Base-by-base conservation (phyloP, 2,329 filamentous ascomycete species). In the Alternaria sp. region DNA sequence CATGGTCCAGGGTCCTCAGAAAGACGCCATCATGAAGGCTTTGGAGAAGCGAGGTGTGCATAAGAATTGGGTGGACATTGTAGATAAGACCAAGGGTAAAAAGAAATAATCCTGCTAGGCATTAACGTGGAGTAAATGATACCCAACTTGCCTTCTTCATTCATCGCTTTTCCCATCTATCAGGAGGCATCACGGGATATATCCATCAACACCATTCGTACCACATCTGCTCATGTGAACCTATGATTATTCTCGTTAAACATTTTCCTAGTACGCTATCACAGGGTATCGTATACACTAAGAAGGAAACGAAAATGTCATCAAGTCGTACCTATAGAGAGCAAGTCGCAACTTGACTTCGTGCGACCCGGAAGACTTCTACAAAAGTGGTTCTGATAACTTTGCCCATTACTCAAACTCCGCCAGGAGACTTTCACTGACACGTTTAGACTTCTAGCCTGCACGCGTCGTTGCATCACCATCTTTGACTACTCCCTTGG, bases 41-140 rank as follows among this genome's bases (percentile, higher is more conserved):
- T 74, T 91, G 67, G 83, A 83, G 61, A 84, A 82, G 72, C 82
- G 87, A 60, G 89, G 89, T 0, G 80, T 91, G 4, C 82, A 83
- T 58, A 80, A 78, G 59, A 83, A 84, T 62, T 90, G 87, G 86
- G 81, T 91, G 28, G 86, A 89, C 45, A 79, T 89, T n/a, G 76
- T 88, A 58, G 89, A 91, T 74, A 91, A 90, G 80, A 89, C 86
- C 5, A 89, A 90, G 78, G 86, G 86, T 66, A 90, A 89, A 79
- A 88, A 88, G 77, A 77, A 74, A 46, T 73, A 58, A 66, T 11
- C 12, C 16, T 20, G 8, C 12, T 41, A 46, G 22, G 48, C 18
- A 7, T 14, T 46, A 36, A 22, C 25, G 25, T 16, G 12, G 28
- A 43, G 52, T 28, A n/a, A 59, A 61, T 38, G 50, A 67, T 63